Conservation (phyloP, 2,329 filamentous ascomycete genomes). For the Fusarium nelsonii region DNA sequence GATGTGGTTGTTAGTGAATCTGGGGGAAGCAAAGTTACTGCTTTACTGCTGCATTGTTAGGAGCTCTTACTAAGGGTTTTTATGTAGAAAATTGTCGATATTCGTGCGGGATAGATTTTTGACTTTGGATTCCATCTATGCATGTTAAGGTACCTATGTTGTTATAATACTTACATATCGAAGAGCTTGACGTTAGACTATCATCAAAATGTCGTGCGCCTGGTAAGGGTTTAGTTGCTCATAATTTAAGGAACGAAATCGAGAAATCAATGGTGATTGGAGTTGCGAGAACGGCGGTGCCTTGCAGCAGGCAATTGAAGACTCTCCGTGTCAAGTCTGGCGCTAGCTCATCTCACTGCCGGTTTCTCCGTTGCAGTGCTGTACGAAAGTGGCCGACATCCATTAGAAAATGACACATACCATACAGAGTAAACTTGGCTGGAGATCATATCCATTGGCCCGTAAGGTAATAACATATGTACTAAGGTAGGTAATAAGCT, state of each 20-base stretch:
- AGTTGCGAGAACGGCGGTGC: constrained; percentile 27
- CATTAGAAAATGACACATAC: neutral
- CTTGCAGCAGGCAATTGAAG: constrained; percentile 35
- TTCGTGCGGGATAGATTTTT: too few relatives aligned
- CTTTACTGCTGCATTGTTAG: neutral
- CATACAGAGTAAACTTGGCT: neutral
- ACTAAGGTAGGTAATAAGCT: neutral
- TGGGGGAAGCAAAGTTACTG: neutral
- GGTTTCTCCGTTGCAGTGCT: constrained; percentile 30
- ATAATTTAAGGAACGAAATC: too few relatives aligned
- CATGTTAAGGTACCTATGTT: too few relatives aligned
- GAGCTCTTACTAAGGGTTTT: neutral
- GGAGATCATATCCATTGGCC: constrained; percentile 19
- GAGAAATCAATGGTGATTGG: neutral
- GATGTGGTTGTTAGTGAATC: neutral
- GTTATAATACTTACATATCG: too few relatives aligned
- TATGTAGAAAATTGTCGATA: too few relatives aligned
- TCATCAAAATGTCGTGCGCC: too few relatives aligned
- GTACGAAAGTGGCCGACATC: neutral
- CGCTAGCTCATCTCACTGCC: constrained; percentile 23
- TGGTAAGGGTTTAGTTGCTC: too few relatives aligned
- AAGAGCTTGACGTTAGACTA: too few relatives aligned
- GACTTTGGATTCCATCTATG: too few relatives aligned
- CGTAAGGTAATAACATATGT: neutral
- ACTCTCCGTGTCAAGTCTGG: constrained; percentile 9